These are phyloP conservation scores for Plasmodium reichenowi DNA, from an alignment of 169 alveolate species.

Conservation along the genomic window DNA sequence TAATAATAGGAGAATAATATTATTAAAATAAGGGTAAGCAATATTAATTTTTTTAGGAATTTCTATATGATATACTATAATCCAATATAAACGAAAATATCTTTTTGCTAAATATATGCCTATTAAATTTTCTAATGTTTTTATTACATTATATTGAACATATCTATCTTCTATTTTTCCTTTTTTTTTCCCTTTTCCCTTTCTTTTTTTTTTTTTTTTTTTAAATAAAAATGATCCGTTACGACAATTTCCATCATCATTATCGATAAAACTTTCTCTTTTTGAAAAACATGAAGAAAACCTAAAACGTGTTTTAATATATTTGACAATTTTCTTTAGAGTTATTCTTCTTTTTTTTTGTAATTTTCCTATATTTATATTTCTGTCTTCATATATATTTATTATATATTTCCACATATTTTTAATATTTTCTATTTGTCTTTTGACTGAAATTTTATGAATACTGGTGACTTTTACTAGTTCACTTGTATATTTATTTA, in stretches of 20 bases:
- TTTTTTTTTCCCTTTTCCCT: conserved; percentile 29
- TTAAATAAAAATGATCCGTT: conserved; percentile 52
- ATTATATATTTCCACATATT: conserved; percentile 61
- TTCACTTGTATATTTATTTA: conserved; percentile 46
- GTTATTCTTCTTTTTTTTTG: conserved; percentile 45
- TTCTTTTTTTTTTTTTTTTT: conserved; percentile 39
- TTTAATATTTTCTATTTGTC: conserved; percentile 73
- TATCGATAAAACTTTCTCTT: conserved; percentile 50
- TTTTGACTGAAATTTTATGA: conserved; percentile 64
- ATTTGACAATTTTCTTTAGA: conserved; percentile 34
- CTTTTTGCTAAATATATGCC: conserved; percentile 65
- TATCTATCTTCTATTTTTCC: conserved; percentile 38
- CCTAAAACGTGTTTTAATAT: conserved; percentile 42
- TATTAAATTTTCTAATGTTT: conserved; percentile 49
- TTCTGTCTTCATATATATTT: conserved; percentile 54
- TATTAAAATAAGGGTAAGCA: conserved; percentile 62
- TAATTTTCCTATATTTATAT: conserved; percentile 35
- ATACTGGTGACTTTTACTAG: conserved; percentile 48
- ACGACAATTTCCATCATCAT: conserved; percentile 23
- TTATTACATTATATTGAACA: conserved; percentile 54
- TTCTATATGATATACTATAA: conserved; percentile 65
- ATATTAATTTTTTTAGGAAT: conserved; percentile 59
- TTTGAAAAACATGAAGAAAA: conserved; percentile 50
- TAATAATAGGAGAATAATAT: conserved; percentile 60
- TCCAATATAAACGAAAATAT: conserved; percentile 74